Base-by-base conservation (phyloP, 202 grass and related monocot genomes). In the Zoysia matrella region DNA sequence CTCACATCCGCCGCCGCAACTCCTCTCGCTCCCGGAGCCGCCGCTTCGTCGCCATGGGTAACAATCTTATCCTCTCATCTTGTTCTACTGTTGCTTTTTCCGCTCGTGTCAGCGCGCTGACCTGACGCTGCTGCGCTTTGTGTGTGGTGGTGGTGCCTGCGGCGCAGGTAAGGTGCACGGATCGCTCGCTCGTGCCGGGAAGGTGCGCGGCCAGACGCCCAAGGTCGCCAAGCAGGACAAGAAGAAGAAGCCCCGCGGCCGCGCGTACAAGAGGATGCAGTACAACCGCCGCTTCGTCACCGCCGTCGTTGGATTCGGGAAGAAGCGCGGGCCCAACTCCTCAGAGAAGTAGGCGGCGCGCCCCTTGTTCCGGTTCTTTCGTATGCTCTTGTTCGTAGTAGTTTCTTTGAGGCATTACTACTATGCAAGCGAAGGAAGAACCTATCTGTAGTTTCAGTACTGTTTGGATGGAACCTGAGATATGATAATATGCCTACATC, bases 211-310 rank as follows among this genome's bases (percentile, higher is more conserved):
- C 4, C 90, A 92, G 70, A 92, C 90, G 44, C 90, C 90, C 2
- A 92, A 92, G 86, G 90, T 92, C 69, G 90, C 90, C 45, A 92
- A 92, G 86, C 90, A 92, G 80, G 90, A 92, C 83, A 92, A 92
- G 86, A 92, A 92, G 86, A 92, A 92, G 86, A 79, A 89, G 80
- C 90, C 90, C 71, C 86, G 90, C 50, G 90, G 90, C 52, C 82
- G 90, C 74, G 90, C 90, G 7, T 1, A 92, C 87, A 92, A 92
- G 83, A 81, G 90, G 69, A 92, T 92, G 83, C 90, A 92, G 83
- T 89, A 92, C 90, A 92, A 92, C 86, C 87, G 90, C 75, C 90
- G 90, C 14, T 92, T 92, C 60, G 87, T 92, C 44, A 92, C 90
- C n/a, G 90, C 90, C 69, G 90, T 92, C 58, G 90, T 92, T 44